Evolutionary conservation across 805 yeast genomes (phyloP), one percentile per base, ranked within the genome.

Genomic region (Tetrapisispora iriomotensis): DNA sequence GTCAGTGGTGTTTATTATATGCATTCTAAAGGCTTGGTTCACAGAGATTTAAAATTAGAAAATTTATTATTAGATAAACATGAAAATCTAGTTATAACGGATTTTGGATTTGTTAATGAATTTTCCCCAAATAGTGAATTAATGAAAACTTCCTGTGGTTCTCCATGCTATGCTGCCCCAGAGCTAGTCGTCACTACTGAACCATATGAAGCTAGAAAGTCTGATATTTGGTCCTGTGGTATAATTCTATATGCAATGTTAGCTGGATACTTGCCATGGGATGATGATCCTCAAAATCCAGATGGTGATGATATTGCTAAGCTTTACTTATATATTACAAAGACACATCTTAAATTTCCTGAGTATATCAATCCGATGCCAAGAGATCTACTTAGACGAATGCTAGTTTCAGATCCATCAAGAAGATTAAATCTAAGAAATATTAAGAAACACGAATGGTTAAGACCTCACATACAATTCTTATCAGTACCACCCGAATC

Each of bases 111-210:
- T 62, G 98, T 94, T 27, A 92, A 92, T 62, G 80, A 90, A 22
- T 92, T 65, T 45, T 55, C 54, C 35, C 45, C 45, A 3, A 71
- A 70, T 17, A 72, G 71, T 47, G 95, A 86, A 58, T 65, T 85
- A 33, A 92, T 90, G 97, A 79, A 79, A 56, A 90, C 97, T 1
- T 77, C 88, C 27, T 90, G 98, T 61, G 98, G 98, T 1, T 85
- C 95, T 3, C 98, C 98, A 1, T 90, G 98, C 60, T 90, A 90
- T 61, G 98, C 98, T 0, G 98, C 98, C 1, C 98, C 98, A 0
- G 98, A 92, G 58, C 66, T 92, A 42, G 98, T 92, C 3, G 80
- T 87, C 23, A 81, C 90, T 10, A 84, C 79, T 46, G 74, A 78
- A 39, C 87, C 94, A 13, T 92, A 92, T 58, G 86, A 83, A 49